A percentile compares a stretch with the other conserved stretches of the same genome.
Conservation (phyloP, 2,329 filamentous ascomycete species). For the Xylariaceae sp. region DNA sequence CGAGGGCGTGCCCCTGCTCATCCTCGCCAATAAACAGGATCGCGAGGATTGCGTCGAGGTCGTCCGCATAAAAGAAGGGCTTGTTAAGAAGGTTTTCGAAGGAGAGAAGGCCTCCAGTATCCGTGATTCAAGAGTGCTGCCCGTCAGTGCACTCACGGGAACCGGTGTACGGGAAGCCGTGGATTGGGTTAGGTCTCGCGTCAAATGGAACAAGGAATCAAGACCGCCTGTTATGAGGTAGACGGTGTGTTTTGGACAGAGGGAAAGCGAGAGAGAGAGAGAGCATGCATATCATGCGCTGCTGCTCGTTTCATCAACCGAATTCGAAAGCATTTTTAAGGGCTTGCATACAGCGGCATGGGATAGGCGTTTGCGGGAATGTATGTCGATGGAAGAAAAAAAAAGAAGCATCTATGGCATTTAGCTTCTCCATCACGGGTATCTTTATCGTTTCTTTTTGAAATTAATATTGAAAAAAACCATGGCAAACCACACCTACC, state of each 20-base stretch:
- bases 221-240: conserved; percentile 88
- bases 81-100: conserved; percentile 94
- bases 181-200: conserved; percentile 89
- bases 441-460: conserved; percentile 30
- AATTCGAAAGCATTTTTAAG: conserved; percentile 17
- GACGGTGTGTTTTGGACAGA: background rate
- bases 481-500: conserved; percentile 5
- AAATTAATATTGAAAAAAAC: conserved; percentile 10
- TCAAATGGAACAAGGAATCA: conserved; percentile 94
- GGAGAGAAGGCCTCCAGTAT: conserved; percentile 82
- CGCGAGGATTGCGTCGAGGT: conserved; percentile 96
- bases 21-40: conserved; percentile 97
- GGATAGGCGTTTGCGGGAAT: conserved; percentile 24
- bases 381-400: conserved; percentile 1
- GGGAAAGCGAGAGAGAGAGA: background rate
- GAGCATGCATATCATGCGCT: conserved; percentile 5
- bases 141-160: conserved; percentile 83
- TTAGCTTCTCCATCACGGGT: conserved; percentile 30
- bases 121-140: conserved; percentile 83
- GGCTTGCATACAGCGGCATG: conserved; percentile 29
- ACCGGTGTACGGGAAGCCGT: conserved; percentile 89
- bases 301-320: conserved; percentile 4
- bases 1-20: conserved; percentile 83
- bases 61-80: conserved; percentile 91
- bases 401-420: conserved; percentile 13